Conservation (phyloP, 179 eudicot species). For the Amaranthus tricolor region DNA sequence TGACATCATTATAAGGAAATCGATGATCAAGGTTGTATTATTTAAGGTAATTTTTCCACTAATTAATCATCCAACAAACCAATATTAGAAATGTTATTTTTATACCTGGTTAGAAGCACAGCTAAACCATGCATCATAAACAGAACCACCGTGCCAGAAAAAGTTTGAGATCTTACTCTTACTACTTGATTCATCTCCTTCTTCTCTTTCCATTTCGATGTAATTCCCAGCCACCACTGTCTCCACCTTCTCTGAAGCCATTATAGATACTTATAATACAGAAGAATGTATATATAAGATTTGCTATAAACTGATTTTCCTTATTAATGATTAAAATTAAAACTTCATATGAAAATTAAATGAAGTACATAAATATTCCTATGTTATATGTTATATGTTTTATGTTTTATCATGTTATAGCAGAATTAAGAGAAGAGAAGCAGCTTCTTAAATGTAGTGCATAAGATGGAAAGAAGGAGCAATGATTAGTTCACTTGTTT, state of each 20-base stretch:
- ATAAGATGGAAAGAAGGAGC: neutral
- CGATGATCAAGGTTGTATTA: too few relatives aligned
- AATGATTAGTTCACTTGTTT: constrained; percentile 33
- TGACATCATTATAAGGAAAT: too few relatives aligned
- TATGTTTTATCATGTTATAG: too few relatives aligned
- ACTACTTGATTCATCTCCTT: constrained; percentile 21
- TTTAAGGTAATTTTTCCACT: too few relatives aligned
- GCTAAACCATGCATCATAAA: constrained; percentile 98
- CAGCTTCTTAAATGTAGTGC: constrained; percentile 20
- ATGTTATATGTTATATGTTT: too few relatives aligned
- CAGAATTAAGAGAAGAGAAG: neutral
- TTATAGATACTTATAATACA: constrained; percentile 11
- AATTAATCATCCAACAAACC: neutral
- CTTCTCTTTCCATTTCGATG: constrained; percentile 77
- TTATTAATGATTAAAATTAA: too few relatives aligned
- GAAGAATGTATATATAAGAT: neutral
- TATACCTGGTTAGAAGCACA: constrained; percentile 83
- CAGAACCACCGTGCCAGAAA: constrained; percentile 94
- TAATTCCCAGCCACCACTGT: constrained; percentile 83
- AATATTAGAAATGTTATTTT: neutral
- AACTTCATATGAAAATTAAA: too few relatives aligned
- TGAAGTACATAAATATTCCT: too few relatives aligned
- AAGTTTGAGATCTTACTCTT: constrained; percentile 58
- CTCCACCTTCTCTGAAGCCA: constrained; percentile 84
- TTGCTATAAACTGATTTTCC: neutral